These are phyloP conservation scores for Populus hybrid DNA, from an alignment of 441 rosid species.

Conservation along the genomic window DNA sequence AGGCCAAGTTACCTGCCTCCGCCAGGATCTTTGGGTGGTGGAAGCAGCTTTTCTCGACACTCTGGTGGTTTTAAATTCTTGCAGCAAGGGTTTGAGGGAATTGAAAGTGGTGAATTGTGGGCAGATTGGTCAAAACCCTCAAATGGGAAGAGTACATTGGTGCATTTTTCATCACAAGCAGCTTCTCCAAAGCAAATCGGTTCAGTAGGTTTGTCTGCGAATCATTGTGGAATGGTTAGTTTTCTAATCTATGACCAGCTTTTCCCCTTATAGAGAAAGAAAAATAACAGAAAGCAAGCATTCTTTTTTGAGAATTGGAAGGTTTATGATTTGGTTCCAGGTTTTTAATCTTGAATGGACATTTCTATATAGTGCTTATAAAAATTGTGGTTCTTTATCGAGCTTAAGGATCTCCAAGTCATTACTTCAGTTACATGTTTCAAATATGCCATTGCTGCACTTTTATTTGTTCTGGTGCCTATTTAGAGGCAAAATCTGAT, in stretches of 20 bases:
- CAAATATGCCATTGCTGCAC: too few species aligned
- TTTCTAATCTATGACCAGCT: conserved; percentile 16
- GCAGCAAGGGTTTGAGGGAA: conserved; percentile 34
- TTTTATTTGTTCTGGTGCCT: background rate
- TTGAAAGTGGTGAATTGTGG: conserved; percentile 33
- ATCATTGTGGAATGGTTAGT: conserved; percentile 51
- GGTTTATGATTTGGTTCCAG: background rate
- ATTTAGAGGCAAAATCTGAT: background rate
- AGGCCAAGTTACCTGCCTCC: conserved; percentile 27
- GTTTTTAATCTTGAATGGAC: background rate
- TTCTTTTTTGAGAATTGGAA: conserved; percentile 1
- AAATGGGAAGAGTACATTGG: conserved; percentile 27
- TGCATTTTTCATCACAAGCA: conserved; percentile 33
- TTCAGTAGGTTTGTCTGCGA: conserved; percentile 32
- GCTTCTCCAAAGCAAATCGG: conserved; percentile 28
- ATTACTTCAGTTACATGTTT: too few species aligned
- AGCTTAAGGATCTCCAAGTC: background rate
- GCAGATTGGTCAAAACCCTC: conserved; percentile 35
- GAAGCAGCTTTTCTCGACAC: conserved; percentile 27
- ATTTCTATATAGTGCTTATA: background rate
- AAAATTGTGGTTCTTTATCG: background rate
- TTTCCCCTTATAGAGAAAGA: background rate
- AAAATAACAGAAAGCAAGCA: background rate
- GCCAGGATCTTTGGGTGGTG: conserved; percentile 29
- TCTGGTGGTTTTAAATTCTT: conserved; percentile 24